phyloP scores from a whole-genome alignment of 2,329 filamentous ascomycete genomes.

The Aspergillus bombycis region DNA sequence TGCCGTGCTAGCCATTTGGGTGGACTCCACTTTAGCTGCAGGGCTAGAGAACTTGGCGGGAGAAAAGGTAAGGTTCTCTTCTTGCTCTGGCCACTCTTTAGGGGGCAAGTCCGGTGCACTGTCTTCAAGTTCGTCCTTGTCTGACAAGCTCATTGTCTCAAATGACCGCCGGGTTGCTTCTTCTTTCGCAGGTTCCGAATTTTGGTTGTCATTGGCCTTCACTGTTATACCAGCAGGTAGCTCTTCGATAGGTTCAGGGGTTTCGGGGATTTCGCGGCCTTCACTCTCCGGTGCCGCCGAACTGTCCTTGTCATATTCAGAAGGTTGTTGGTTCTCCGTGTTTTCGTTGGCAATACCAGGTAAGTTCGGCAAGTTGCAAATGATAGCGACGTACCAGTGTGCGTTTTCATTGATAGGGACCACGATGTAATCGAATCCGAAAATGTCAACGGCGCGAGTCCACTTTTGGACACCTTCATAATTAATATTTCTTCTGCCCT shows the following conservation, averaged over 20 bases:
- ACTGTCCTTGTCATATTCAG: slow-evolving; percentile 12
- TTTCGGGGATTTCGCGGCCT: slow-evolving; percentile 33
- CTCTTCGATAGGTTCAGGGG: slow-evolving; percentile 22
- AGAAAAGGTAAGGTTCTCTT: slow-evolving; percentile 28
- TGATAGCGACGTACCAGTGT: slow-evolving; percentile 95
- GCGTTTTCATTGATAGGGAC: slow-evolving; percentile 85
- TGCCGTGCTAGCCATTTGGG: slow-evolving; percentile 17
- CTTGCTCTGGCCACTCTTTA: slow-evolving; percentile 35
- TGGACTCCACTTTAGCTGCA: slow-evolving; percentile 12
- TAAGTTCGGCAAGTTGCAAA: slow-evolving; percentile 82
- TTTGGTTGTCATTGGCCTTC: neutral
- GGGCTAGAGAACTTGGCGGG: slow-evolving; percentile 21
- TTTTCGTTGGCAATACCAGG: slow-evolving; percentile 26
- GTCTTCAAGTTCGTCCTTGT: slow-evolving; percentile 16
- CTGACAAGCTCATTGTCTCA: slow-evolving; percentile 33
- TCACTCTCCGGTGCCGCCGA: slow-evolving; percentile 22
- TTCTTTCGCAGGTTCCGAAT: slow-evolving; percentile 24
- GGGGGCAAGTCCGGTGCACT: slow-evolving; percentile 9
- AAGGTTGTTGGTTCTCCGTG: slow-evolving; percentile 1
- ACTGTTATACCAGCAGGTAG: neutral
- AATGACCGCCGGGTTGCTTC: slow-evolving; percentile 28
- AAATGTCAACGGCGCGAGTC: slow-evolving; percentile 84
- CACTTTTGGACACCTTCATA: slow-evolving; percentile 84
- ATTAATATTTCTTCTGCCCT: slow-evolving; percentile 65
- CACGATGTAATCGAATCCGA: slow-evolving; percentile 84